Percentiles rank a stretch among this genome's conserved stretches.
phyloP scores from a whole-genome alignment of 495 filamentous ascomycete species.

The Penicillium cataractarum region DNA sequence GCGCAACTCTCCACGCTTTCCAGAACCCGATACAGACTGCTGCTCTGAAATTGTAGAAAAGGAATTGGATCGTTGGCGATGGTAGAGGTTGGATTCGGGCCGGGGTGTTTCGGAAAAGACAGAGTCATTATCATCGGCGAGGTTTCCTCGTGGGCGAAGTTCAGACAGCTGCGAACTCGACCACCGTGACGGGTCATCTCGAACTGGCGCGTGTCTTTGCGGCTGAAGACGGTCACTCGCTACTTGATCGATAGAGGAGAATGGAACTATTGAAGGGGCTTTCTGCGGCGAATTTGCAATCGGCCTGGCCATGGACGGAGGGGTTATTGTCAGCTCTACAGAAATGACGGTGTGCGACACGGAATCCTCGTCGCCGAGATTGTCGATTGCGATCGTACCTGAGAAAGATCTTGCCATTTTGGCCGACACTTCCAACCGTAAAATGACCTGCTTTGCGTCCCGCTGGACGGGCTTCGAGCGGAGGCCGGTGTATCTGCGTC shows the following conservation, averaged over 20 bases:
- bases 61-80: conserved; percentile 60
- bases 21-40: conserved; percentile 36
- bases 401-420: conserved; percentile 91
- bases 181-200: conserved; percentile 43
- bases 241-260: conserved; percentile 36
- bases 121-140: conserved; percentile 33
- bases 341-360: conserved; percentile 23
- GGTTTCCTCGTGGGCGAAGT: conserved; percentile 40
- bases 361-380: conserved; percentile 22
- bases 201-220: conserved; percentile 22
- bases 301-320: conserved; percentile 46
- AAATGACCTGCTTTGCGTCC: conserved; percentile 73
- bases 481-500: conserved; percentile 33
- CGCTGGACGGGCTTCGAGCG: conserved; percentile 37
- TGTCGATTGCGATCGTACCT: conserved; percentile 62
- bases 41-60: conserved; percentile 64
- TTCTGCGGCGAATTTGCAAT: conserved; percentile 50
- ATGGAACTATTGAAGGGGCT: conserved; percentile 36
- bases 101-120: conserved; percentile 30
- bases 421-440: conserved; percentile 90
- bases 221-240: conserved; percentile 40
- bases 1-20: conserved; percentile 66
- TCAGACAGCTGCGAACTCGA: conserved; percentile 55
- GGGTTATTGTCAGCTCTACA: conserved; percentile 28
- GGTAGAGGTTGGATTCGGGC: conserved; percentile 29